A percentile compares a stretch with the other conserved stretches of the same genome.
phyloP scores from a whole-genome alignment of 192 early-diverging fungal genomes.

The Phycomyces blakesleeanus region DNA sequence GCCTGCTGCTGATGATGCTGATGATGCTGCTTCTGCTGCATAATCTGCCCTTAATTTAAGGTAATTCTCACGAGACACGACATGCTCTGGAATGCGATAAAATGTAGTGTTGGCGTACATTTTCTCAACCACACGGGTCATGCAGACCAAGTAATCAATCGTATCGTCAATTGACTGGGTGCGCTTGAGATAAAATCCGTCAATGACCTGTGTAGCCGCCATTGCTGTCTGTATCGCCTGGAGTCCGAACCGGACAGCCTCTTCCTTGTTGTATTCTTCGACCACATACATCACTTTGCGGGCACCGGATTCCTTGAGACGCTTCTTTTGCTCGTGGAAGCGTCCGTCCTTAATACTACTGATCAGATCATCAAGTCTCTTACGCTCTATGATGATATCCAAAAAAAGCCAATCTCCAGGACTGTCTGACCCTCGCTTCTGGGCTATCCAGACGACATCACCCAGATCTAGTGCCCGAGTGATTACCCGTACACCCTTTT shows the following conservation, averaged over 20 bases:
- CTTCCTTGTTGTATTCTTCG: constrained; percentile 73
- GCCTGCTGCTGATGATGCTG: constrained; percentile 14
- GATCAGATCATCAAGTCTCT: constrained; percentile 90
- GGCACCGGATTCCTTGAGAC: constrained; percentile 66
- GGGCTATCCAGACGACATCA: constrained; percentile 89
- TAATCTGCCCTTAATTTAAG: constrained; percentile 36
- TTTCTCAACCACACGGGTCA: constrained; percentile 54
- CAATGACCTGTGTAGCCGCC: constrained; percentile 66
- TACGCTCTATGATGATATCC: constrained; percentile 87
- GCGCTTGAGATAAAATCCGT: constrained; percentile 83
- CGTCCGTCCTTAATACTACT: constrained; percentile 90
- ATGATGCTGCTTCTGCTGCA: background rate
- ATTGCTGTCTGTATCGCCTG: constrained; percentile 69
- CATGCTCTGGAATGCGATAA: constrained; percentile 50
- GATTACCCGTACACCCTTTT: constrained; percentile 50
- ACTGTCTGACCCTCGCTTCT: constrained; percentile 16
- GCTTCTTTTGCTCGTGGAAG: constrained; percentile 90
- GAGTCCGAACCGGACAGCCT: constrained; percentile 55
- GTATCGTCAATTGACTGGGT: constrained; percentile 78
- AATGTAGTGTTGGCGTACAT: constrained; percentile 46
- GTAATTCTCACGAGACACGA: constrained; percentile 48
- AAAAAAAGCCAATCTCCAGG: constrained; percentile 66
- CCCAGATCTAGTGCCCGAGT: constrained; percentile 74
- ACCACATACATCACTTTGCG: constrained; percentile 82
- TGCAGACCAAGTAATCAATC: constrained; percentile 64